Conservation (phyloP, 1,284 basidiomycete species). For the Irpex sp. region DNA sequence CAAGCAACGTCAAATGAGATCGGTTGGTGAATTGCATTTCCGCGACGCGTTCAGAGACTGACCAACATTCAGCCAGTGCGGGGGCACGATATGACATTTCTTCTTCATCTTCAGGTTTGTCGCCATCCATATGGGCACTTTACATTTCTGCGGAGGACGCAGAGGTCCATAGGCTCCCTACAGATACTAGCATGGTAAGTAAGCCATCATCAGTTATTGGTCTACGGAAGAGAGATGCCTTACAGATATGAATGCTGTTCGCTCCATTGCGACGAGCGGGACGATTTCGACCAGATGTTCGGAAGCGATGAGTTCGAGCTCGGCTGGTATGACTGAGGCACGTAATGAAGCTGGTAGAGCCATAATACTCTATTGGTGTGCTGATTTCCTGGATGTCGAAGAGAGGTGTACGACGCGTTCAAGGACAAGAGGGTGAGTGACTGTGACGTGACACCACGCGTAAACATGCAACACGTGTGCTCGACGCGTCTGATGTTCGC, state of each 20-base stretch:
- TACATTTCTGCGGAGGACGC: constrained; percentile 77
- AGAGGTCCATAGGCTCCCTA: constrained; percentile 94
- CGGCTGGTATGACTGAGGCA: constrained; percentile 67
- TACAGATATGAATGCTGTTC: constrained; percentile 85
- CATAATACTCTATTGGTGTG: constrained; percentile 41
- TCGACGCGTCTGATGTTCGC: constrained; percentile 9
- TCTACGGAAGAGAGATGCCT: constrained; percentile 13
- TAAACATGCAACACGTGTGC: constrained; percentile 12
- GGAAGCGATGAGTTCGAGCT: constrained; percentile 83
- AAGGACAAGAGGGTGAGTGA: neutral
- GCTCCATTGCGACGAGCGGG: constrained; percentile 84
- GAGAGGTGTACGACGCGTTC: neutral
- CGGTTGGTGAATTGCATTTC: too few species aligned
- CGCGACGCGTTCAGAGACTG: too few species aligned
- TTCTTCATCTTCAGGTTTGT: constrained; percentile 90
- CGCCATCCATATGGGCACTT: constrained; percentile 94
- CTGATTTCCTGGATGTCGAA: neutral
- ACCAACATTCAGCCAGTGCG: constrained; percentile 88
- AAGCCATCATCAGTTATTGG: neutral
- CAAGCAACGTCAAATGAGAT: neutral
- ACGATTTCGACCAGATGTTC: constrained; percentile 81
- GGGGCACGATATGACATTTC: constrained; percentile 89
- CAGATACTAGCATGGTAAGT: neutral
- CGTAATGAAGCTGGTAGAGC: constrained; percentile 53
- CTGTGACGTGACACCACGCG: constrained; percentile 19